phyloP scores from a whole-genome alignment of 1,139 yeast genomes.

The Hansenula lynferdii region DNA sequence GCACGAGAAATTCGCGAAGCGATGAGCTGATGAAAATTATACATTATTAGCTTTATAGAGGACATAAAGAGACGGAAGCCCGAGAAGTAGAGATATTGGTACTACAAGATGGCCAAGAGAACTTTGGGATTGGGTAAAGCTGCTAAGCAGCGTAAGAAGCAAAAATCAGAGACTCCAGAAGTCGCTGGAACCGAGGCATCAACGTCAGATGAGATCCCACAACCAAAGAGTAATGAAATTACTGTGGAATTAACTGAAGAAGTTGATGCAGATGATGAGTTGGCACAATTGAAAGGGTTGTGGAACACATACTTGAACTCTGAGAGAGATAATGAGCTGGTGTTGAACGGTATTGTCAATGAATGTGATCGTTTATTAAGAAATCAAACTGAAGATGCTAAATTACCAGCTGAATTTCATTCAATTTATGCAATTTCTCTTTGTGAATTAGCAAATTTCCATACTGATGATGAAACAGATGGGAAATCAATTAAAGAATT shows the following conservation, averaged over 20 bases:
- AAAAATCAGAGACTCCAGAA: slow-evolving; percentile 20
- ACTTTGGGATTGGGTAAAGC: slow-evolving; percentile 54
- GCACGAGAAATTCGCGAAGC: not conserved
- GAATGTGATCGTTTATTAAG: slow-evolving; percentile 84
- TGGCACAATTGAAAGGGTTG: slow-evolving; percentile 66
- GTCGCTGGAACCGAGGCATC: slow-evolving; percentile 18
- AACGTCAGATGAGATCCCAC: slow-evolving; percentile 16
- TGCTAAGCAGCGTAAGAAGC: slow-evolving; percentile 23
- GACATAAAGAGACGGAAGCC: no score
- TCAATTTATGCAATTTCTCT: slow-evolving; percentile 70
- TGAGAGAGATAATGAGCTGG: slow-evolving; percentile 54
- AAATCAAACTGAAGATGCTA: slow-evolving; percentile 28
- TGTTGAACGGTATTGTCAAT: slow-evolving; percentile 82
- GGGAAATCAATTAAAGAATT: slow-evolving; percentile 40
- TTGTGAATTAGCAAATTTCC: slow-evolving; percentile 60
- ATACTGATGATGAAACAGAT: slow-evolving; percentile 29
- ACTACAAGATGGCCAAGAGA: slow-evolving; percentile 57
- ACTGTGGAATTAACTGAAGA: slow-evolving; percentile 69
- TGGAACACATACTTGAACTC: slow-evolving; percentile 57
- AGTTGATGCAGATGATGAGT: slow-evolving; percentile 71
- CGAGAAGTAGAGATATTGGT: not conserved
- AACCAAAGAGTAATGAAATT: slow-evolving; percentile 33
- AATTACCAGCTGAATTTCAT: slow-evolving; percentile 59
- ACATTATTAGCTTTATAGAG: no score
- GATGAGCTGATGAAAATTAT: slow-evolving; percentile 3